Evolutionary conservation across 345 rosid genomes (phyloP).

Genomic region (Mallotus nudiflorus): DNA sequence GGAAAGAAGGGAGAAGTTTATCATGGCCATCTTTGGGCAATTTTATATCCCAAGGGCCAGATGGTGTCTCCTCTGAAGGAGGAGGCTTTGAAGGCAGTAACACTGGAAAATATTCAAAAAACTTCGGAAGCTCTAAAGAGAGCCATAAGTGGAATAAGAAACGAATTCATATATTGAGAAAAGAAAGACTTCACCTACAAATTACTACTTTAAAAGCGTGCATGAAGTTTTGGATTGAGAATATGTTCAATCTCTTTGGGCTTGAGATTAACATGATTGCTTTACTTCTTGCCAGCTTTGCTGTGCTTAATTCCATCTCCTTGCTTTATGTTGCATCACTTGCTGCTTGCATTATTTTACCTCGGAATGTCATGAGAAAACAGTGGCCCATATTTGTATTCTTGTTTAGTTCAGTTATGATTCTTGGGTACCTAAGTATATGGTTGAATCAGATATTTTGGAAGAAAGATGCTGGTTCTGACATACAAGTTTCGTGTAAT

Average conservation of each 20-base stretch:
- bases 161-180: slow-evolving; percentile 33
- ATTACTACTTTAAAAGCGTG: slow-evolving; percentile 31
- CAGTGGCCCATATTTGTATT: slow-evolving; percentile 44
- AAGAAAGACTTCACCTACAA: slow-evolving; percentile 45
- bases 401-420: slow-evolving; percentile 35
- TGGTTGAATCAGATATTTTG: slow-evolving; percentile 30
- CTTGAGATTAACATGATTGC: slow-evolving; percentile 50
- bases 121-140: slow-evolving; percentile 36
- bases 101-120: slow-evolving; percentile 25
- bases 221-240: slow-evolving; percentile 41
- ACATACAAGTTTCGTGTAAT: slow-evolving; percentile 30
- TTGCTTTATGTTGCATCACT: slow-evolving; percentile 43
- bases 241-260: slow-evolving; percentile 44
- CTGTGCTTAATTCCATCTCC: slow-evolving; percentile 46
- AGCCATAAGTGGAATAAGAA: slow-evolving; percentile 37
- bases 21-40: slow-evolving; percentile 29
- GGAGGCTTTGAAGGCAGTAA: slow-evolving; percentile 14
- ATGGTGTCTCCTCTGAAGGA: slow-evolving; percentile 16
- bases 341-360: slow-evolving; percentile 41
- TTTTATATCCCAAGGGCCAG: slow-evolving; percentile 12
- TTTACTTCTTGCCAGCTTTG: slow-evolving; percentile 49
- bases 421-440: slow-evolving; percentile 43
- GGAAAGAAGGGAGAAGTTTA: slow-evolving; percentile 18
- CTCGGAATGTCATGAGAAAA: slow-evolving; percentile 28
- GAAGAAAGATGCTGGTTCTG: slow-evolving; percentile 17